Conservation (phyloP, 495 filamentous ascomycete genomes). For the Amniculicola lignicola region DNA sequence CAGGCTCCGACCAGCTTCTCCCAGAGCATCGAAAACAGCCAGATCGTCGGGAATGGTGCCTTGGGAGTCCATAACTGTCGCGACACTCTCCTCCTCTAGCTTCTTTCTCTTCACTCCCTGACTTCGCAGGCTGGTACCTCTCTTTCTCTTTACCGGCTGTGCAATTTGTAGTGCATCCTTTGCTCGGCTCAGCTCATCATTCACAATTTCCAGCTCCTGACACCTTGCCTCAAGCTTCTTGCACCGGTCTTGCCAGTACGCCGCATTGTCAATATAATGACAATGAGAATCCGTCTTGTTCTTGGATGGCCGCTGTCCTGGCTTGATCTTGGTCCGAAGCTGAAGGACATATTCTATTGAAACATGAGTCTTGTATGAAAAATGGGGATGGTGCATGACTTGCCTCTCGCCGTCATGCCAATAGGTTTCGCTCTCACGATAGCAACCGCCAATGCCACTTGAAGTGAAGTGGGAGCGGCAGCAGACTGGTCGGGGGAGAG, state of each 20-base stretch:
- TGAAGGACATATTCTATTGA: slow-evolving; percentile 21
- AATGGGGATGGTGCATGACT: no score
- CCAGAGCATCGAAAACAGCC: slow-evolving; percentile 9
- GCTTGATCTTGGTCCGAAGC: slow-evolving; percentile 17
- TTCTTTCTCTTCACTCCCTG: no score
- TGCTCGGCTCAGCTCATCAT: slow-evolving; percentile 7
- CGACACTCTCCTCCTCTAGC: no score
- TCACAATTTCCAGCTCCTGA: slow-evolving; percentile 8
- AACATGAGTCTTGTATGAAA: no score
- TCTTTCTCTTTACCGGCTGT: no score
- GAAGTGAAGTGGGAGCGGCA: slow-evolving; percentile 2
- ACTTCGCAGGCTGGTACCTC: no score
- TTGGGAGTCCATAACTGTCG: background rate
- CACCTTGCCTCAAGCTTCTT: slow-evolving; percentile 1
- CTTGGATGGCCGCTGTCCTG: background rate
- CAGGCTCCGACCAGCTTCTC: slow-evolving; percentile 20
- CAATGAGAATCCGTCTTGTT: background rate
- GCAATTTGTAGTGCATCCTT: slow-evolving; percentile 3
- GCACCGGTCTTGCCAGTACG: slow-evolving; percentile 23
- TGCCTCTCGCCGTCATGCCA: slow-evolving; percentile 18
- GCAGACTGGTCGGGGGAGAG: background rate
- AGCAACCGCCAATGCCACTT: slow-evolving; percentile 28
- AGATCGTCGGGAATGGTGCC: slow-evolving; percentile 16
- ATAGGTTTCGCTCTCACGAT: slow-evolving; percentile 26
- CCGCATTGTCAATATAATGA: slow-evolving; percentile 15